Base-by-base conservation (phyloP, 2,329 filamentous ascomycete species). In the Pseudocercospora eumusae region DNA sequence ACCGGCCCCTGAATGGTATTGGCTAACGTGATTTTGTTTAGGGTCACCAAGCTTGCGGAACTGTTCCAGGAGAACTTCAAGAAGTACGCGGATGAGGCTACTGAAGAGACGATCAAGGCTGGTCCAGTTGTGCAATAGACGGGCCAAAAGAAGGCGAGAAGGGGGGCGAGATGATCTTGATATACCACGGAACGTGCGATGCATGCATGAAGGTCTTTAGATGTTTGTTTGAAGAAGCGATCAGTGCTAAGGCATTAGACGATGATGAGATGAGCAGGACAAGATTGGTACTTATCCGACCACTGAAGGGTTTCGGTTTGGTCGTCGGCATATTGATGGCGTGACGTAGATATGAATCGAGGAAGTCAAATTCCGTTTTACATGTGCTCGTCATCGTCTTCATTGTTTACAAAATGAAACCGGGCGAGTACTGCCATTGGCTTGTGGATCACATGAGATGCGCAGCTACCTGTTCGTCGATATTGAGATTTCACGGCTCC, bases 21-120 rank as follows among this genome's bases (percentile, higher is more conserved):
- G 9, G 10, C 21, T 28, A 5, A 23, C 49, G 33, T 36, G 5
- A 3, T 25, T 23, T 58, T 2, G 3, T 20, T 40, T 9, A 54
- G 52, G 57, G 79, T 98, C 49, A 88, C 84, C 78, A 98, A 97
- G 85, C 88, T 99, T 36, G 95, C 88, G 72, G 82, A 80, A 67
- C 86, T 98, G 66, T 99, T 99, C 84, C 86, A 88, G 74, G 91
- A 97, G 81, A 99, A 99, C 86, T 99, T 99, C 82, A 87, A 92
- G 83, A 96, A 97, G 84, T 96, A 96, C 82, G 82, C 86, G 70
- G 86, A 85, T 69, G 88, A 96, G 79, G 92, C 91, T n/a, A 75
- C 71, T 2, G 63, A 68, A 4, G 78, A 80, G 58, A 80, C 82
- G 36, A 68, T 81, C 63, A 77, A 79, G 63, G 78, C 79, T 47